phyloP scores from a whole-genome alignment of 345 rosid species.

The Firmiana major region DNA sequence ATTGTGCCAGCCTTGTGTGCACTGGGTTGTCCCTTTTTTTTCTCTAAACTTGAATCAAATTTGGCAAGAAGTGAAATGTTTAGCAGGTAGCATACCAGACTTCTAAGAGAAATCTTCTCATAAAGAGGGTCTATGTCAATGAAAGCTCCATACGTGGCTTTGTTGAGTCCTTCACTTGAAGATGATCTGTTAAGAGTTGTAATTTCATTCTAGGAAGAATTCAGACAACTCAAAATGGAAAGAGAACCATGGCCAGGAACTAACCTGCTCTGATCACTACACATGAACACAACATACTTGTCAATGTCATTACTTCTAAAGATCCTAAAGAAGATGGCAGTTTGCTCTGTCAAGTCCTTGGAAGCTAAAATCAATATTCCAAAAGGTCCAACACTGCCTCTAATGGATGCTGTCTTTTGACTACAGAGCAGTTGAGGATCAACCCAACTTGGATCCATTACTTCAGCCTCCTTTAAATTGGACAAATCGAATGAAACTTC shows the following conservation, averaged over 20 bases:
- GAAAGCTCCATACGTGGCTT: too few species aligned
- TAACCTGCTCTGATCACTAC: slow-evolving; percentile 27
- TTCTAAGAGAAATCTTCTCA: slow-evolving; percentile 8
- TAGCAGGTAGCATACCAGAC: too few species aligned
- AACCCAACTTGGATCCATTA: slow-evolving; percentile 45
- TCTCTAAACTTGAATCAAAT: too few species aligned
- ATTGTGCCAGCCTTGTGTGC: too few species aligned
- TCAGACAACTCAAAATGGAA: neutral
- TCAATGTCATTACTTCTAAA: slow-evolving; percentile 40
- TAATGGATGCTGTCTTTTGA: slow-evolving; percentile 44
- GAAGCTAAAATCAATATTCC: slow-evolving; percentile 65
- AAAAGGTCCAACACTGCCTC: slow-evolving; percentile 60
- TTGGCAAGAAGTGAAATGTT: too few species aligned
- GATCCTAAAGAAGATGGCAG: slow-evolving; percentile 59
- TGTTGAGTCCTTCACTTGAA: too few species aligned
- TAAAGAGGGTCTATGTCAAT: slow-evolving; percentile 36
- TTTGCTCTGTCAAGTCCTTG: slow-evolving; percentile 8
- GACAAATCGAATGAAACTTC: slow-evolving; percentile 49
- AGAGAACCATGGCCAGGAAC: neutral
- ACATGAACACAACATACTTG: slow-evolving; percentile 67
- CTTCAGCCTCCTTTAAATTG: slow-evolving; percentile 43
- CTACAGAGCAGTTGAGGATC: slow-evolving; percentile 50
- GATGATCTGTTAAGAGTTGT: too few species aligned
- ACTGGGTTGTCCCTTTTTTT: too few species aligned
- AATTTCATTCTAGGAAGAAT: neutral